Evolutionary conservation across 495 filamentous ascomycete species (phyloP).

Genomic region (Oidiodendron maius): DNA sequence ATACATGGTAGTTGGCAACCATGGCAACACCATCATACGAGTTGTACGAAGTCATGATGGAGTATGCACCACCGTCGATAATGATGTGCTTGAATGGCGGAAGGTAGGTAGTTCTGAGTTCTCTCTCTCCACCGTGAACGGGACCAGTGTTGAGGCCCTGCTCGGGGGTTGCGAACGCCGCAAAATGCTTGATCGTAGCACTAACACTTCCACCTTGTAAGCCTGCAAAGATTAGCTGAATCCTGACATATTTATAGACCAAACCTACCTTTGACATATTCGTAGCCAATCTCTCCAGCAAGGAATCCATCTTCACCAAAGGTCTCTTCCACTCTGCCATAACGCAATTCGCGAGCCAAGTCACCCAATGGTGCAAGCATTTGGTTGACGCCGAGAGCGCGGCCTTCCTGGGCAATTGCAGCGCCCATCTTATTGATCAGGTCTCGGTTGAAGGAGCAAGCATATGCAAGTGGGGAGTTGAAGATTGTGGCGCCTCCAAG

Average conservation of each 20-base stretch:
- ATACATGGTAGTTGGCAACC: slow-evolving; percentile 51
- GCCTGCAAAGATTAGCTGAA: too few species aligned
- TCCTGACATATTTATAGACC: slow-evolving; percentile 36
- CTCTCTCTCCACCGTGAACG: slow-evolving; percentile 62
- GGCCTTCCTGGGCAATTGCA: slow-evolving; percentile 54
- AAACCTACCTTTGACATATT: too few species aligned
- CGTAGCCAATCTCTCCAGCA: slow-evolving; percentile 33
- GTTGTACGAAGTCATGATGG: slow-evolving; percentile 64
- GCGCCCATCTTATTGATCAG: slow-evolving; percentile 52
- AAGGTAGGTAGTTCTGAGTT: slow-evolving; percentile 61
- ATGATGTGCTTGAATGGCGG: slow-evolving; percentile 62
- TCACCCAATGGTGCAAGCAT: slow-evolving; percentile 64
- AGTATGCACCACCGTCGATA: slow-evolving; percentile 58
- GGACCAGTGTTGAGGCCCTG: slow-evolving; percentile 65
- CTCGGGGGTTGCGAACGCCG: slow-evolving; percentile 57
- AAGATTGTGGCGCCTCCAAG: slow-evolving; percentile 68
- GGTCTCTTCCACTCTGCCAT: slow-evolving; percentile 65
- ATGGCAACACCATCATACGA: slow-evolving; percentile 64
- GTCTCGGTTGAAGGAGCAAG: slow-evolving; percentile 56
- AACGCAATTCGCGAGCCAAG: slow-evolving; percentile 60
- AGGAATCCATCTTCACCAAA: slow-evolving; percentile 61
- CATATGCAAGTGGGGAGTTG: slow-evolving; percentile 65
- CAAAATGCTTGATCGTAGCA: slow-evolving; percentile 66
- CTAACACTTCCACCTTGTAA: slow-evolving; percentile 54
- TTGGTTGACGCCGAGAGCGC: slow-evolving; percentile 59